These are phyloP conservation scores for Arthroderma sp. DNA, from an alignment of 2,329 filamentous ascomycete genomes.

Conservation along the genomic window DNA sequence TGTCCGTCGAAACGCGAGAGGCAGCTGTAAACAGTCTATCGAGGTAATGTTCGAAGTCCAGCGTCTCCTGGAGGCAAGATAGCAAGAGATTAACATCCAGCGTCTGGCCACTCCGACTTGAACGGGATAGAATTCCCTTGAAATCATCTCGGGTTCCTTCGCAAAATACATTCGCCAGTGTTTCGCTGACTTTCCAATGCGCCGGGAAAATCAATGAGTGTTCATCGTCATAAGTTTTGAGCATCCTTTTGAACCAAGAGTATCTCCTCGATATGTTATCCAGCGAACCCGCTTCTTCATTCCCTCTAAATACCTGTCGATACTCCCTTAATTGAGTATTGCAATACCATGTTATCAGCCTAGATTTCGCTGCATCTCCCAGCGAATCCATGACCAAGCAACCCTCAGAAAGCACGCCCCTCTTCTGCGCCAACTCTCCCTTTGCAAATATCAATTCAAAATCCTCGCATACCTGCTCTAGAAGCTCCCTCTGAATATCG, in stretches of 20 bases:
- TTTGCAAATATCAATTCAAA: conserved; percentile 93
- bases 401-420: conserved; percentile 64
- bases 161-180: conserved; percentile 81
- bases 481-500: conserved; percentile 78
- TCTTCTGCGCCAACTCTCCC: conserved; percentile 60
- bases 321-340: conserved; percentile 96
- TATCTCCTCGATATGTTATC: conserved; percentile 95
- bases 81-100: conserved; percentile 83
- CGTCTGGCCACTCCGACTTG: conserved; percentile 66
- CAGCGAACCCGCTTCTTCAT: conserved; percentile 87
- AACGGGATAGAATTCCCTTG: conserved; percentile 78
- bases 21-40: conserved; percentile 65
- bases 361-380: conserved; percentile 68
- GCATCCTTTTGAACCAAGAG: conserved; percentile 89
- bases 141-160: conserved; percentile 93
- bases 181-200: conserved; percentile 81
- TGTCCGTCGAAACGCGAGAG: conserved; percentile 74
- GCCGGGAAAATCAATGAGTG: conserved; percentile 77
- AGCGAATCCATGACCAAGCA: conserved; percentile 91
- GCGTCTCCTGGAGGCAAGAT: conserved; percentile 82
- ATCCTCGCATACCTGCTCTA: conserved; percentile 98
- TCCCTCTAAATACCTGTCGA: conserved; percentile 85
- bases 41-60: conserved; percentile 89
- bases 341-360: conserved; percentile 91
- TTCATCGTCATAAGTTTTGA: conserved; percentile 91